Evolutionary conservation across 495 filamentous ascomycete species (phyloP).

Genomic region (Astrothelium macrocarpum): DNA sequence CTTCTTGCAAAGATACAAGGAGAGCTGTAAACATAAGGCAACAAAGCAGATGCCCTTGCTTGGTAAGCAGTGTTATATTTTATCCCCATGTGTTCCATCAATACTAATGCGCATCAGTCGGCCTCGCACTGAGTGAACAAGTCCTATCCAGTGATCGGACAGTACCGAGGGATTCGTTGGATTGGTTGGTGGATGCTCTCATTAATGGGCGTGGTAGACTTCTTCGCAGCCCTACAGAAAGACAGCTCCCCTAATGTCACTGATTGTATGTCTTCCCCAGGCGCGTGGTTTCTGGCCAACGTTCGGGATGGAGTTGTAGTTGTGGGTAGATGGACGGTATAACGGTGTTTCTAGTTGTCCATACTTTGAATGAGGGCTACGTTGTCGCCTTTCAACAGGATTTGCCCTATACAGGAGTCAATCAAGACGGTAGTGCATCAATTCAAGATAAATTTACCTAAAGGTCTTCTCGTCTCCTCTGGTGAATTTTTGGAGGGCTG

Average conservation of each 20-base stretch:
- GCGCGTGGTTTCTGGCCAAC: background rate
- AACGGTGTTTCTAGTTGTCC: background rate
- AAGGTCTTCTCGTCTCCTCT: constrained; percentile 62
- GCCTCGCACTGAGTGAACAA: constrained; percentile 82
- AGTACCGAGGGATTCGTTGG: constrained; percentile 57
- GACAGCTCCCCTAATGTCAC: background rate
- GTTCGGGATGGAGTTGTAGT: background rate
- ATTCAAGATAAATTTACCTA: constrained; percentile 51
- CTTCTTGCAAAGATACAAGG: constrained; percentile 64
- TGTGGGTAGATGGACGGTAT: background rate
- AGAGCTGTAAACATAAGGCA: constrained; percentile 27
- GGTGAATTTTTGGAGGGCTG: constrained; percentile 66
- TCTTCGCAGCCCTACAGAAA: constrained; percentile 9
- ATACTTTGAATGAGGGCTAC: constrained; percentile 86
- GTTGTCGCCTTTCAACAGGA: constrained; percentile 94
- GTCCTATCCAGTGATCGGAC: constrained; percentile 50
- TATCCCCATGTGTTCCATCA: background rate
- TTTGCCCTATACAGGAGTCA: constrained; percentile 58
- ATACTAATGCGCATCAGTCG: constrained; percentile 40
- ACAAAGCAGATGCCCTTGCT: constrained; percentile 51
- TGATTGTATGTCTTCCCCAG: constrained; percentile 6
- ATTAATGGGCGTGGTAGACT: constrained; percentile 47
- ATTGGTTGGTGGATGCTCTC: constrained; percentile 59
- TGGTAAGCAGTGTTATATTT: constrained; percentile 36
- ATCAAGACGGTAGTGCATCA: constrained; percentile 21